Evolutionary conservation across 2,329 filamentous ascomycete genomes (phyloP), one percentile per base, ranked within the genome.

Genomic region (Davidsoniella neocaledoniae): DNA sequence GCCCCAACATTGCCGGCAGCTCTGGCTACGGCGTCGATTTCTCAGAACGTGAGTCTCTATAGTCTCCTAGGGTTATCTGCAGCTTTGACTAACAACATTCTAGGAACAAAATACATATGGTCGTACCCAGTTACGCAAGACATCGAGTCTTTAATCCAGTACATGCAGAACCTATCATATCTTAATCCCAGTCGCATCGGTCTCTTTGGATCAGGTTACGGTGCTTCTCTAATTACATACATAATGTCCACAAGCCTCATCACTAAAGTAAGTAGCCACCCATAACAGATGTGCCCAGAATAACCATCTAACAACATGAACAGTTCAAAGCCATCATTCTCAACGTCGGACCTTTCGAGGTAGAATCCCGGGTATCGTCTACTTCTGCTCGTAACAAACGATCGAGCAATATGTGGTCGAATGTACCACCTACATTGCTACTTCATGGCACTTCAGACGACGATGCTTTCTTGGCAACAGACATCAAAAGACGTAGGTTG

Each of bases 181-280:
- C 64, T 79, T 21, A 75, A 79, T 56, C 69, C 67, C 10, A 60
- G 61, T 7, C 70, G 73, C 5, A 72, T 71, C 1, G 65, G 77
- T 17, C 67, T 73, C 0, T 62, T 71, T 1, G 75, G 75, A 0
- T 70, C 64, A 5, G 71, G 69, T 5, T 77, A 72, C 52, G 74
- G 75, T n/a, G 75, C 73, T 8, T 78, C 75, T 59, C 71, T 79
- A 70, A 67, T 76, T 55, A 74, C 74, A 56, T 77, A 72, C 70
- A 68, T 78, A 19, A 66, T 74, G 45, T 73, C 73, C 0, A 68
- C 76, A 19, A 62, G 68, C 0, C 61, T 78, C 1, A 72, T 68
- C 9, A 68, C 69, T 41, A 70, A 60, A 50, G 64, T 66, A 52
- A 48, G 58, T 54, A 16, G 2, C n/a, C 14, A n/a, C 2, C 19